Evolutionary conservation across 164 flowering plant genomes (phyloP), one percentile per base, ranked within the genome.

Genomic region (Tetrastigma voinierianum): DNA sequence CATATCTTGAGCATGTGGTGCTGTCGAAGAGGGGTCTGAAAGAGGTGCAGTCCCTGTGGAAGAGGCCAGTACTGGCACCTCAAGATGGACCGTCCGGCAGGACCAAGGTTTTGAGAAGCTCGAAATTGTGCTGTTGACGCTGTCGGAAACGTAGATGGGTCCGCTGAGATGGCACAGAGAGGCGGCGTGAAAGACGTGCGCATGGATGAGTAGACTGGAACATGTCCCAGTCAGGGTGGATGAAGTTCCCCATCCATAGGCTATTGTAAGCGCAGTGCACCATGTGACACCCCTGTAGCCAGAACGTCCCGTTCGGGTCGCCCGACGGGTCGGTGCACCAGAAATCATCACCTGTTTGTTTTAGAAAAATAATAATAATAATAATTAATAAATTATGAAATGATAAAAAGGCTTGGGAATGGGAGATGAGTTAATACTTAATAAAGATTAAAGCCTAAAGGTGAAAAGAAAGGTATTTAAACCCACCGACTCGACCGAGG

Each of bases 161-260:
- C 96, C 93, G 9, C 96, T 93, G 88, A 84, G 61, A 87, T 84
- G 18, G 91, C 96, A 10, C 93, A n/a, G 70, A 0, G 96, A 90
- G 9, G 89, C 90, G 19, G 96, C 96, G 65, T 90, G 96, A 70
- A 84, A 90, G 62, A 60, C 77, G 4, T n/a, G 96, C 92, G 61
- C 92, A 84, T 21, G 89, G 89, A 56, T 90, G 96, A 3, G 86
- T 82, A 1, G 92, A 81, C 51, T 87, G 92, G 78, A 90, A 90
- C 90, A 87, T 90, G 72, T 90, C 92, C 96, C 96, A 90, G 63
- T 90, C 93, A 0, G 91, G 93, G 46, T 83, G 93, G 16, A 90
- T 83, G 71, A 90, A 78, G 53, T 86, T 79, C 49, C 90, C 96
- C 86, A 87, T 84, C 90, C 93, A 87, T 51, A 87, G 57, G 74